Base-by-base conservation (phyloP, 2,329 filamentous ascomycete species). In the Colletotrichum costaricense region DNA sequence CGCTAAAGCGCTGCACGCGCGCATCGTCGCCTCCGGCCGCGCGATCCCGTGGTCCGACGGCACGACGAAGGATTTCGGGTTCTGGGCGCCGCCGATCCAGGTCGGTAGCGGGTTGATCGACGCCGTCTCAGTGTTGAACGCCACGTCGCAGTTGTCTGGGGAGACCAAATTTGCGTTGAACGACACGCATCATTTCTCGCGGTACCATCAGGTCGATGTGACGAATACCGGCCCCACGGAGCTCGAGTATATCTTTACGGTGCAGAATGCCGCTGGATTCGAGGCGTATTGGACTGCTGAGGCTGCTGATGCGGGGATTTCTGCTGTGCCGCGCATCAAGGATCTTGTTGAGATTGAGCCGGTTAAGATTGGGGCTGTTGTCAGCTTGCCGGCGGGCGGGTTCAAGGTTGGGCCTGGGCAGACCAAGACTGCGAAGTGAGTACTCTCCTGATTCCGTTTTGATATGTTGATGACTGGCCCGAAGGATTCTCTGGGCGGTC, bases 61-160 rank as follows among this genome's bases (percentile, higher is more conserved):
- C 24, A 66, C 46, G 26, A 62, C 63, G 7, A 75, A 71, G 16
- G 75, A 77, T 62, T 75, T 71, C 5, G 75, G 75, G 14, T 77
- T 76, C 72, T 77, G 76, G 77, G 77, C 77, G 4, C 82, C 84
- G 2, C 81, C 84, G 11, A 75, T 81, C 9, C 83, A 85, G 63
- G 82, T 84, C 67, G 84, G 83, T 38, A 81, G 75, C 57, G 84
- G 84, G 19, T 79, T 84, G 5, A 77, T 85, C 26, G 80, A 85
- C 60, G 83, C 83, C 28, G 35, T 66, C 7, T 42, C 63, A 26
- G 73, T 75, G 2, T 56, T 73, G 14, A 67, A 73, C 30, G 60
- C 56, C 2, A 46, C 63, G 3, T 72, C 63, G 33, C 68, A 83
- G 73, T 81, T 85, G 3, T 79, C 86, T 4, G 79, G 83, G 35